These are phyloP conservation scores for Clarireedia sp. DNA, from an alignment of 2,329 filamentous ascomycete genomes.

Conservation along the genomic window DNA sequence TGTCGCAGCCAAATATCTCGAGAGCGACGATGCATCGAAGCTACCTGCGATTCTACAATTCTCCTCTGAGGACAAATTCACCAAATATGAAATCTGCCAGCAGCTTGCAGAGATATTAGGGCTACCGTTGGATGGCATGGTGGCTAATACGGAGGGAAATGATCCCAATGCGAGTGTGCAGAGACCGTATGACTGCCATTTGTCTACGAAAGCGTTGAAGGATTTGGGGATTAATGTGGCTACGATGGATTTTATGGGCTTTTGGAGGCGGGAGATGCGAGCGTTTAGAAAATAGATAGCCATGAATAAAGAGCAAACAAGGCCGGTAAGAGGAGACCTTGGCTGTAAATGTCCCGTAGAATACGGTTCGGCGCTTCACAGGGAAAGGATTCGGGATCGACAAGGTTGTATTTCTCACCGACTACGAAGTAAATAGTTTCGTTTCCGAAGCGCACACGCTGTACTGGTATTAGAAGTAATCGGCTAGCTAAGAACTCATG, in stretches of 20 bases:
- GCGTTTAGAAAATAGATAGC: slow-evolving; percentile 38
- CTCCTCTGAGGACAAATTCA: slow-evolving; percentile 76
- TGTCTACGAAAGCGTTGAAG: slow-evolving; percentile 67
- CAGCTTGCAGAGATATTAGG: slow-evolving; percentile 73
- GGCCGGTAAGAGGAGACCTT: too few relatives aligned
- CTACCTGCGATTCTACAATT: slow-evolving; percentile 74
- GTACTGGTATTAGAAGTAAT: too few relatives aligned
- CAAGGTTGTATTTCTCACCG: too few relatives aligned
- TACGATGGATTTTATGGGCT: slow-evolving; percentile 67
- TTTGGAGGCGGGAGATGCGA: slow-evolving; percentile 65
- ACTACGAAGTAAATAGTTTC: too few relatives aligned
- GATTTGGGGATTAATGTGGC: slow-evolving; percentile 67
- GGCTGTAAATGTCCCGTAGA: too few relatives aligned
- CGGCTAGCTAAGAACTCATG: too few relatives aligned
- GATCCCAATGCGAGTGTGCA: slow-evolving; percentile 64
- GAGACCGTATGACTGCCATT: slow-evolving; percentile 80
- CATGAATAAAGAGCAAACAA: background rate
- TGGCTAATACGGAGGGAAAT: slow-evolving; percentile 62
- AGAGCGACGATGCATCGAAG: slow-evolving; percentile 36
- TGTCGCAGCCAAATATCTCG: slow-evolving; percentile 61
- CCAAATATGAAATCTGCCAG: slow-evolving; percentile 84
- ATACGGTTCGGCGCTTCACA: background rate
- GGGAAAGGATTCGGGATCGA: background rate
- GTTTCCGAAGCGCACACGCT: too few relatives aligned
- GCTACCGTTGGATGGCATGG: slow-evolving; percentile 59